These are phyloP conservation scores for Fragilariopsis cylindrus DNA, from an alignment of 108 stramenopile species.

Conservation along the genomic window DNA sequence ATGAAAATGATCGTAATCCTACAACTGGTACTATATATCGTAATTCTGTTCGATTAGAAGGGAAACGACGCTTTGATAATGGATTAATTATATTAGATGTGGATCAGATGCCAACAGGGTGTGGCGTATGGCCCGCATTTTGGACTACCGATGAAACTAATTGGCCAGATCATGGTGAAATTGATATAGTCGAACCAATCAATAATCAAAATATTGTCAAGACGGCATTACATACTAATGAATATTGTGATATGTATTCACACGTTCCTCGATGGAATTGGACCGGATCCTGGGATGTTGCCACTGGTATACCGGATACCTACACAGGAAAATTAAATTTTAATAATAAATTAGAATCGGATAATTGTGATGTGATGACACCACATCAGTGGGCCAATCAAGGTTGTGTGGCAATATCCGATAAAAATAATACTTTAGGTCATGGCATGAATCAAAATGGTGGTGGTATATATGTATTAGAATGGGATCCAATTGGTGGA, in stretches of 20 bases:
- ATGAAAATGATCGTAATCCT: conserved; percentile 1
- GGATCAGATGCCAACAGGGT: conserved; percentile 82
- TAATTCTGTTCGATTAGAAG: conserved; percentile 73
- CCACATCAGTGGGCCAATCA: conserved; percentile 91
- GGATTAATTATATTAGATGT: conserved; percentile 82
- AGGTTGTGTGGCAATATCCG: conserved; percentile 78
- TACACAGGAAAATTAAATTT: conserved; percentile 56
- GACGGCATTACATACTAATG: conserved; percentile 85
- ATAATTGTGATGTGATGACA: conserved; percentile 78
- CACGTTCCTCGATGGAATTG: conserved; percentile 59
- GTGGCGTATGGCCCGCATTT: conserved; percentile 91
- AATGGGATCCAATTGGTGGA: conserved; percentile 77
- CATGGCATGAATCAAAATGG: conserved; percentile 71
- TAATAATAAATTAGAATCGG: conserved; percentile 40
- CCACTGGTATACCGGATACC: conserved; percentile 76
- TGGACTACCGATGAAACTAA: conserved; percentile 83
- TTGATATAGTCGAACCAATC: conserved; percentile 90
- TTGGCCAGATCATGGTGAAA: conserved; percentile 89
- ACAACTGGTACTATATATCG: conserved; percentile 34
- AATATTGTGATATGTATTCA: conserved; percentile 79
- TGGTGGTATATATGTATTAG: conserved; percentile 82
- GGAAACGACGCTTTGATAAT: conserved; percentile 56
- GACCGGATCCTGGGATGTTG: conserved; percentile 76
- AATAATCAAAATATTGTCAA: conserved; percentile 78
- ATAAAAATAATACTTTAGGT: conserved; percentile 69